A percentile compares a stretch with the other conserved stretches of the same genome.
Evolutionary conservation across 495 filamentous ascomycete species (phyloP).

Genomic region (Tuber melanosporum): DNA sequence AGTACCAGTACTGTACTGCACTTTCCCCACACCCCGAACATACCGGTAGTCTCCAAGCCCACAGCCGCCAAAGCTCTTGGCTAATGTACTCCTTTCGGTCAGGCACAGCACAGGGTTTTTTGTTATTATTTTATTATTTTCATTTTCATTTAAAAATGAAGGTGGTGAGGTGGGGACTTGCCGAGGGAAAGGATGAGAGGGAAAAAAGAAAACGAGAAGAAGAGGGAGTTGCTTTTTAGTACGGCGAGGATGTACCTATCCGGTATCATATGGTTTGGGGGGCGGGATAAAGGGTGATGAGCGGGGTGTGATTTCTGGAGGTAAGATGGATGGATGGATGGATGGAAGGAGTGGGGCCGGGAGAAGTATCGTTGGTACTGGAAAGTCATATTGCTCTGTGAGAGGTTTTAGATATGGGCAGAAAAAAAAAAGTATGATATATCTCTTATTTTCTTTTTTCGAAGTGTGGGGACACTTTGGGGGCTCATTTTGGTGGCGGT

Average conservation of each 20-base stretch:
- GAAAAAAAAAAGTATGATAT: too few relatives aligned
- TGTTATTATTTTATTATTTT: not conserved
- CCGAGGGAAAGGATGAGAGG: not conserved
- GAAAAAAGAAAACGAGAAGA: not conserved
- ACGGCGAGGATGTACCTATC: too few relatives aligned
- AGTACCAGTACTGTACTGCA: not conserved
- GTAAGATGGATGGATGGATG: too few relatives aligned
- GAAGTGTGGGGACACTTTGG: not conserved
- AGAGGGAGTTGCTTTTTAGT: not conserved
- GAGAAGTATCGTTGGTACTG: too few relatives aligned
- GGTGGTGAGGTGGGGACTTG: not conserved
- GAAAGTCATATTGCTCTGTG: too few relatives aligned
- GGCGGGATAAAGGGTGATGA: too few relatives aligned
- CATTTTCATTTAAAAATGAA: not conserved
- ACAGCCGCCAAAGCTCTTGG: not conserved
- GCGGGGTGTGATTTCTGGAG: too few relatives aligned
- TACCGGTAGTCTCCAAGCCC: not conserved
- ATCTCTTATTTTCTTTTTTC: too few relatives aligned
- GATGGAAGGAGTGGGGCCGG: too few relatives aligned
- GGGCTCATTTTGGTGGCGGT: not conserved
- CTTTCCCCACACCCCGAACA: not conserved
- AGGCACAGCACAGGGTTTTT: not conserved
- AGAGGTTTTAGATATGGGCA: too few relatives aligned
- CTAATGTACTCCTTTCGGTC: not conserved
- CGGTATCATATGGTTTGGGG: too few relatives aligned